A percentile compares a stretch with the other conserved stretches of the same genome.
phyloP scores from a whole-genome alignment of 2,329 filamentous ascomycete genomes.

The Fusarium bulbicola region DNA sequence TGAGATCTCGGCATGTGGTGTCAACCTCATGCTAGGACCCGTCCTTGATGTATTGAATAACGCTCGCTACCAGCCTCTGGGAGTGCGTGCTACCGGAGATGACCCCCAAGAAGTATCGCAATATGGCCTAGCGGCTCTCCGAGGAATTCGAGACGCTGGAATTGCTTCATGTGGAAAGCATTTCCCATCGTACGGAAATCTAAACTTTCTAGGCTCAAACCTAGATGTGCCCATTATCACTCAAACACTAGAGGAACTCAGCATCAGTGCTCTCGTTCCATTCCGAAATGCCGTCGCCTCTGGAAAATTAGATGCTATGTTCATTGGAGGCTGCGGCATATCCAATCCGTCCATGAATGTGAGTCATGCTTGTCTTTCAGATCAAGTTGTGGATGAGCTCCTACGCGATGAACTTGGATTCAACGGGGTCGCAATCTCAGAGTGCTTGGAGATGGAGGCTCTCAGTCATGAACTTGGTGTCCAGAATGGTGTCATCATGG shows the following conservation, averaged over 20 bases:
- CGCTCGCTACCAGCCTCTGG: constrained; percentile 87
- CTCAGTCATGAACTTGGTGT: constrained; percentile 97
- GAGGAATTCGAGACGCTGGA: constrained; percentile 91
- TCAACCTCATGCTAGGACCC: constrained; percentile 95
- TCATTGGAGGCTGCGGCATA: constrained; percentile 94
- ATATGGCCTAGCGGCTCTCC: constrained; percentile 89
- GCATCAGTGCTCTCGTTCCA: constrained; percentile 88
- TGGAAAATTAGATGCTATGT: constrained; percentile 87
- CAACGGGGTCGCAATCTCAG: constrained; percentile 90
- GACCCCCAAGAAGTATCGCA: constrained; percentile 95
- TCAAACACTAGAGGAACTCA: constrained; percentile 91
- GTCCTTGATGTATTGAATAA: constrained; percentile 95
- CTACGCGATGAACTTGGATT: constrained; percentile 90
- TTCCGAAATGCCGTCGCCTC: constrained; percentile 90
- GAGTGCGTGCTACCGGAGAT: constrained; percentile 89
- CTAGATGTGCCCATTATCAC: constrained; percentile 95
- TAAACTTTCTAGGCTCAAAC: constrained; percentile 91
- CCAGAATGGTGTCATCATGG: constrained; percentile 96
- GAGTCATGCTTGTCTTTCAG: constrained; percentile 92
- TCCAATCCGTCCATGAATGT: constrained; percentile 91
- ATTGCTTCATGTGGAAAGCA: constrained; percentile 93
- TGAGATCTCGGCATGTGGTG: constrained; percentile 89
- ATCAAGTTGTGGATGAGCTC: constrained; percentile 91
- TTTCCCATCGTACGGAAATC: constrained; percentile 94
- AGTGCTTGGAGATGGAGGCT: constrained; percentile 96